Evolutionary conservation across 2,329 filamentous ascomycete genomes (phyloP).

Genomic region (Nigrospora sphaerica): DNA sequence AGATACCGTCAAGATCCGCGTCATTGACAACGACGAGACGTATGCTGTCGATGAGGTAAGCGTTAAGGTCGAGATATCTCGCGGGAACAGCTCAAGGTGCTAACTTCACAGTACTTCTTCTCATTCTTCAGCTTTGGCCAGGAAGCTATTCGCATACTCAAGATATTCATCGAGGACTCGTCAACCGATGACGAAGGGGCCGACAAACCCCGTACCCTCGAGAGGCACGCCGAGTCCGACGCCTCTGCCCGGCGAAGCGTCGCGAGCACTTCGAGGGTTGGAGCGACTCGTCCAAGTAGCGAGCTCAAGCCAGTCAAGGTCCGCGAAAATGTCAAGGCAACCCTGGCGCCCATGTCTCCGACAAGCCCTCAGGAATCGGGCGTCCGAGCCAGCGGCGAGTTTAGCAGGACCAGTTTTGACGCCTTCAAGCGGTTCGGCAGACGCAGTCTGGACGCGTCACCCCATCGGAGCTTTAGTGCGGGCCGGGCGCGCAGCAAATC

Average conservation of each 20-base stretch:
- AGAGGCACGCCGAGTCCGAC: background rate
- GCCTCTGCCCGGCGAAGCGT: slow-evolving; percentile 9
- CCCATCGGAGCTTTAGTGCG: slow-evolving; percentile 57
- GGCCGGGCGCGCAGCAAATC: slow-evolving; percentile 44
- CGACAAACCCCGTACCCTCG: slow-evolving; percentile 9
- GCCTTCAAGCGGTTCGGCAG: slow-evolving; percentile 36
- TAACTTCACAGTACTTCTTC: slow-evolving; percentile 72
- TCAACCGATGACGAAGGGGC: slow-evolving; percentile 33
- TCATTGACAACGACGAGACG: slow-evolving; percentile 89
- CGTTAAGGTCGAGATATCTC: background rate
- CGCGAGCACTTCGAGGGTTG: slow-evolving; percentile 1
- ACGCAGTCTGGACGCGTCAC: slow-evolving; percentile 40
- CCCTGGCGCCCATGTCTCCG: slow-evolving; percentile 46
- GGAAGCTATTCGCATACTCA: slow-evolving; percentile 75
- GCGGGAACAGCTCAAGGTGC: no score
- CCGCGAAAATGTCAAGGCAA: slow-evolving; percentile 54
- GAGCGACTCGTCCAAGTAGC: background rate
- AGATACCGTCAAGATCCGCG: slow-evolving; percentile 87
- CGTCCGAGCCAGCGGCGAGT: slow-evolving; percentile 48
- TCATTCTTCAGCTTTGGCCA: slow-evolving; percentile 85
- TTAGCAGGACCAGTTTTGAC: slow-evolving; percentile 47
- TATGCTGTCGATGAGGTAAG: slow-evolving; percentile 88
- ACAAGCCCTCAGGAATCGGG: slow-evolving; percentile 34
- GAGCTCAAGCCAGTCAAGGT: slow-evolving; percentile 32
- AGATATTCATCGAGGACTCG: slow-evolving; percentile 62